phyloP scores from a whole-genome alignment of 1,139 yeast species.

The Meyerozyma sp. region DNA sequence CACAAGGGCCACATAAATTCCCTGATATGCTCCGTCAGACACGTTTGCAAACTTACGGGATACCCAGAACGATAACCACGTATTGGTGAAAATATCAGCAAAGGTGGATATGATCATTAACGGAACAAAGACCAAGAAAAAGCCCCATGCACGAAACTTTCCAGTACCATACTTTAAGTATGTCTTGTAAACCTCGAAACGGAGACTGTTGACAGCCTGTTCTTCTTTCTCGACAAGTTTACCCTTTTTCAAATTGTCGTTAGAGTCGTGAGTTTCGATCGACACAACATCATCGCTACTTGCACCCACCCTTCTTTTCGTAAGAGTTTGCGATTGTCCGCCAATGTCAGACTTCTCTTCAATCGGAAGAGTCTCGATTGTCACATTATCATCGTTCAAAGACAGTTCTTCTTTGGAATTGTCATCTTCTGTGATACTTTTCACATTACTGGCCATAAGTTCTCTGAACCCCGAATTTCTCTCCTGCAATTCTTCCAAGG shows the following conservation, averaged over 20 bases:
- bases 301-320: slow-evolving; percentile 10
- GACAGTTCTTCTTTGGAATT: slow-evolving; percentile 13
- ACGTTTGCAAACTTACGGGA: slow-evolving; percentile 5
- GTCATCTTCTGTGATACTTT: slow-evolving; percentile 10
- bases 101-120: slow-evolving; percentile 4
- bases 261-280: slow-evolving; percentile 3
- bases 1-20: slow-evolving; percentile 27
- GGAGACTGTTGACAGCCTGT: slow-evolving; percentile 22
- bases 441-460: slow-evolving; percentile 23
- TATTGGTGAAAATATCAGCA: slow-evolving; percentile 8
- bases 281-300: slow-evolving; percentile 13
- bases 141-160: slow-evolving; percentile 6
- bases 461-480: slow-evolving; percentile 23
- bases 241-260: slow-evolving; percentile 15
- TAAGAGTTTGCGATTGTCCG: slow-evolving; percentile 13
- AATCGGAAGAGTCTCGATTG: slow-evolving; percentile 6
- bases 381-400: slow-evolving; percentile 5
- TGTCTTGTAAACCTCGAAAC: slow-evolving; percentile 17
- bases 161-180: slow-evolving; percentile 37
- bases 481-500: slow-evolving; percentile 28
- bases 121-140: slow-evolving; percentile 7
- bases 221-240: slow-evolving; percentile 24
- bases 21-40: slow-evolving; percentile 18
- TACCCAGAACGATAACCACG: slow-evolving; percentile 14
- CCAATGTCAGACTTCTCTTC: slow-evolving; percentile 14